Evolutionary conservation across 441 rosid species (phyloP), one percentile per base, ranked within the genome.

Genomic region (Eutrema salsugineum): DNA sequence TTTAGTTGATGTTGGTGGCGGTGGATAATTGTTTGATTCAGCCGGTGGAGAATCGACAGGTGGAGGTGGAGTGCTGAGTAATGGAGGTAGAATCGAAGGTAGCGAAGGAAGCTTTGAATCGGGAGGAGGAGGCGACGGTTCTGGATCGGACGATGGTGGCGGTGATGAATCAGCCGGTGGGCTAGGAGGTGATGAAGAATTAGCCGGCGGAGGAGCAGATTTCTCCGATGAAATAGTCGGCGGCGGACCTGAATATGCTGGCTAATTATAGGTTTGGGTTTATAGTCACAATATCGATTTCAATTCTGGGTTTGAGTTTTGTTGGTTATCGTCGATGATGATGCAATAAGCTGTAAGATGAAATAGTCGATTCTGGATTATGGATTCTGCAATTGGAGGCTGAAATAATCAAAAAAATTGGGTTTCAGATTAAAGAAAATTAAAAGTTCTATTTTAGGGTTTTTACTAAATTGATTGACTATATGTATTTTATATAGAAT

Each of bases 111-210:
- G 48, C 0, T 57, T 11, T 5, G 79, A 78, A 11, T 40, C 67
- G 0, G 81, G 72, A 12, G 81, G 74, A 47, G 83, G 76, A 27
- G 79, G 60, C 0, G 75, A 63, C 1, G 65, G 44, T 53, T 68
- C 43, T 43, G 80, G 11, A 19, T 56, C 53, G 4, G 54, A 20
- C 5, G 49, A 69, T 0, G 75, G 72, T 2, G 75, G 78, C 9
- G 72, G 11, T 9, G 61, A 61, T 61, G 55, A 47, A 24, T 65
- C 55, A 42, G 72, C 14, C 0, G 66, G 76, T 22, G 79, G 64
- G 15, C 3, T 48, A 22, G 73, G 79, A 62, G 60, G 19, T 0
- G 75, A 39, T 16, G 49, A 11, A 1, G 73, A 44, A 11, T 15
- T 43, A 10, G 43, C 10, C 4, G 73, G 74, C n/a, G 82, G 71